These are phyloP conservation scores for Xylaria sp. DNA, from an alignment of 2,329 filamentous ascomycete genomes.

Conservation along the genomic window DNA sequence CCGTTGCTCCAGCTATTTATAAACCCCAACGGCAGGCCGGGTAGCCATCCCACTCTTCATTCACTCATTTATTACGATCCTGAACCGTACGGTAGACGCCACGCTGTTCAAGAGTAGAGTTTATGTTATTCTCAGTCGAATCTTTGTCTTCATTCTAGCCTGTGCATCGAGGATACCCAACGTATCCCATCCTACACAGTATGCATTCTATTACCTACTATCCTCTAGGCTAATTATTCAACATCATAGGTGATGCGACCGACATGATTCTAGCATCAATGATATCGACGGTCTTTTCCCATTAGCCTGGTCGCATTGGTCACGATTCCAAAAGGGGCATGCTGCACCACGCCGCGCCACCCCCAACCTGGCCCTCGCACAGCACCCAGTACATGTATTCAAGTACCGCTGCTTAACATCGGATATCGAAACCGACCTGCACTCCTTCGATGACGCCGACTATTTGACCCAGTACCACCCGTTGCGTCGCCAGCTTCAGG, in stretches of 20 bases:
- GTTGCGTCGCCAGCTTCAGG: background rate
- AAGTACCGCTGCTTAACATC: background rate
- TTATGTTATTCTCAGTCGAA: background rate
- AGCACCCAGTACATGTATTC: slow-evolving; percentile 3
- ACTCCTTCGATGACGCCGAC: background rate
- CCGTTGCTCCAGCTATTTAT: background rate
- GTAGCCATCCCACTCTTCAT: background rate
- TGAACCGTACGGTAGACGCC: background rate
- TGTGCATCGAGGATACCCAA: background rate
- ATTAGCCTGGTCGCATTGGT: slow-evolving; percentile 8
- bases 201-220: background rate
- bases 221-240: background rate
- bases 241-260: background rate
- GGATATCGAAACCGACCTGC: slow-evolving; percentile 9
- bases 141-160: background rate
- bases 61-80: background rate
- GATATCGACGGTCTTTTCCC: background rate
- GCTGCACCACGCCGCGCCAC: background rate
- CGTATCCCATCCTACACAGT: background rate
- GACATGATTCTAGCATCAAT: background rate
- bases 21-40: background rate
- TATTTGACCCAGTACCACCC: background rate
- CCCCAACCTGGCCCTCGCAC: slow-evolving; percentile 1
- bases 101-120: background rate
- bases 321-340: background rate